These are phyloP conservation scores for Cryptomeria japonica DNA, from an alignment of 75 land plant species.

Conservation along the genomic window DNA sequence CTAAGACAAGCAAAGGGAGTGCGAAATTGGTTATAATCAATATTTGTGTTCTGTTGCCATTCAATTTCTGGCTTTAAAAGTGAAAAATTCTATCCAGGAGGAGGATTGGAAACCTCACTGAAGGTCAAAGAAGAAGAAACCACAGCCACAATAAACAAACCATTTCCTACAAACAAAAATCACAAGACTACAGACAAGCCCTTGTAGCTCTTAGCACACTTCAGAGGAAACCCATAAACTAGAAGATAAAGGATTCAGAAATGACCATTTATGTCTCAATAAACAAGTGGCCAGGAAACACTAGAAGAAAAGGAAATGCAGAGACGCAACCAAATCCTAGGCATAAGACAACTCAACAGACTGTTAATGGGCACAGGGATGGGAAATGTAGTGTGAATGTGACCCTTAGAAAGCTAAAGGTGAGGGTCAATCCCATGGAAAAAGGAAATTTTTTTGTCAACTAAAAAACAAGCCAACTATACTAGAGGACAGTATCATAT, in stretches of 20 bases:
- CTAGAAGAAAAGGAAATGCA: not conserved
- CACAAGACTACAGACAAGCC: not conserved
- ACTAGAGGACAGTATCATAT: not conserved
- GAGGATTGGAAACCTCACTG: not conserved
- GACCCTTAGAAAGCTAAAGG: not conserved
- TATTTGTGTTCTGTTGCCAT: not conserved
- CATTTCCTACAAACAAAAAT: not conserved
- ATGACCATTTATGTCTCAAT: not conserved
- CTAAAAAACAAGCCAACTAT: not conserved
- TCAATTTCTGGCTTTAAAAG: not conserved
- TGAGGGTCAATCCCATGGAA: not conserved
- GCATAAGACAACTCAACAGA: not conserved
- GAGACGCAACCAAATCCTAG: not conserved
- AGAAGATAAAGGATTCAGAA: not conserved
- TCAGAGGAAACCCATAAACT: not conserved
- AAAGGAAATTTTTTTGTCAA: not conserved
- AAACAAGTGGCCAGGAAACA: not conserved
- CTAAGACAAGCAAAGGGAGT: not conserved
- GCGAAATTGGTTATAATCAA: not conserved
- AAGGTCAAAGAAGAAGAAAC: not conserved
- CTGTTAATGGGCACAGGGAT: not conserved
- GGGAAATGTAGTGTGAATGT: not conserved
- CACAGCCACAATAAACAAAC: not conserved
- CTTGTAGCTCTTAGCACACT: not conserved
- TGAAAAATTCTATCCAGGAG: not conserved